phyloP scores from a whole-genome alignment of 1,284 basidiomycete species.

The Microbotryum saponariae region DNA sequence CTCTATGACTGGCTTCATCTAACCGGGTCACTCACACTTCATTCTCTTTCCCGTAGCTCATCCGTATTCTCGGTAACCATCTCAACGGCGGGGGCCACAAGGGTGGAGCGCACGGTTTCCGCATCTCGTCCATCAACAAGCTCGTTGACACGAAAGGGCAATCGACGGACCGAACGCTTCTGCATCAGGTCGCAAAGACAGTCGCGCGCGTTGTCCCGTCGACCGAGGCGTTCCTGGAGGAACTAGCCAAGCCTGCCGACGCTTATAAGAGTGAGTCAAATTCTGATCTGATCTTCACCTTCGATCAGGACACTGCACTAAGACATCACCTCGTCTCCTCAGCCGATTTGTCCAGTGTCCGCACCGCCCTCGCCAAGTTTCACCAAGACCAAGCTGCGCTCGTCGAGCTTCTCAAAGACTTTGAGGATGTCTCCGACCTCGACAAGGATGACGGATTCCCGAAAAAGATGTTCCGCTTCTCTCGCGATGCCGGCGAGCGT shows the following conservation, averaged over 20 bases:
- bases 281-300: background rate
- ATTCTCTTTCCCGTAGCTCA: slow-evolving; percentile 52
- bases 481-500: slow-evolving; percentile 61
- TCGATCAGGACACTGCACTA: too few species aligned
- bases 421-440: slow-evolving; percentile 55
- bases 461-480: slow-evolving; percentile 80
- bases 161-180: slow-evolving; percentile 81
- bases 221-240: slow-evolving; percentile 81
- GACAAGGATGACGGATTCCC: slow-evolving; percentile 61
- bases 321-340: background rate
- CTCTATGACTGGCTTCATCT: background rate
- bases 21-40: background rate
- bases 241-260: slow-evolving; percentile 80
- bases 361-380: slow-evolving; percentile 57
- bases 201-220: slow-evolving; percentile 79
- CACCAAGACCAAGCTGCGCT: slow-evolving; percentile 53
- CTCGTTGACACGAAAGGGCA: slow-evolving; percentile 83
- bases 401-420: slow-evolving; percentile 63
- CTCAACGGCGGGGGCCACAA: slow-evolving; percentile 96
- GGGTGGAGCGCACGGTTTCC: slow-evolving; percentile 95
- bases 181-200: slow-evolving; percentile 90
- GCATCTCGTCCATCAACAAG: slow-evolving; percentile 97
- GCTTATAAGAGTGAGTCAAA: slow-evolving; percentile 70
- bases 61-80: slow-evolving; percentile 92
- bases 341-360: slow-evolving; percentile 25